Evolutionary conservation across 371 early-diverging fungal species (phyloP).

Genomic region (Lichtheimia ornata): DNA sequence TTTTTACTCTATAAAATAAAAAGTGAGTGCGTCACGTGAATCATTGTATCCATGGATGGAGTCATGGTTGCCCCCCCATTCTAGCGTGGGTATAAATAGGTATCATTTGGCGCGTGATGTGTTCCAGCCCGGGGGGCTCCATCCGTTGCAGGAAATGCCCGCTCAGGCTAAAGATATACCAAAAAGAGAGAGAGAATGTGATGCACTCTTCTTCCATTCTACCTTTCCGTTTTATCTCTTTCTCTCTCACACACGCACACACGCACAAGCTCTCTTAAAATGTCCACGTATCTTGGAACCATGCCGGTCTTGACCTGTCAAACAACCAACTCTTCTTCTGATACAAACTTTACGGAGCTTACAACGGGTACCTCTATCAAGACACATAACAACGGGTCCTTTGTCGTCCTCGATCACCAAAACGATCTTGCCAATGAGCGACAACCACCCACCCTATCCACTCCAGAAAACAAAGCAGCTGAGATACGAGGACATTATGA

Average conservation of each 20-base stretch:
- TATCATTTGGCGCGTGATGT: too few relatives aligned
- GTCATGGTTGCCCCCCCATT: too few relatives aligned
- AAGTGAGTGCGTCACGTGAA: too few relatives aligned
- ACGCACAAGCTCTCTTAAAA: too few relatives aligned
- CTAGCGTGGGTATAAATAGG: too few relatives aligned
- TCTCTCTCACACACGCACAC: too few relatives aligned
- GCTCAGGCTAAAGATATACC: too few relatives aligned
- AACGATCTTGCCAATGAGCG: not conserved
- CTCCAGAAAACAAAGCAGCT: not conserved
- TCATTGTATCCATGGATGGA: too few relatives aligned
- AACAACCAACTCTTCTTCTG: constrained; percentile 15
- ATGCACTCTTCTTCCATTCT: not conserved
- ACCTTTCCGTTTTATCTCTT: not conserved
- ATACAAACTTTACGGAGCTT: constrained; percentile 16
- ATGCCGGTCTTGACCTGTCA: constrained; percentile 6
- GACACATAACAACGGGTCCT: constrained; percentile 6
- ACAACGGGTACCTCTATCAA: constrained; percentile 15
- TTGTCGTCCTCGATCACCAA: not conserved
- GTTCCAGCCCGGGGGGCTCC: too few relatives aligned
- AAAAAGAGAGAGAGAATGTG: not conserved
- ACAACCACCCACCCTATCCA: not conserved
- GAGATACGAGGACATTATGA: constrained; percentile 17
- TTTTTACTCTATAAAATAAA: too few relatives aligned
- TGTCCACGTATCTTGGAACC: not conserved
- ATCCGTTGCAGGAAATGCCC: too few relatives aligned